phyloP scores from a whole-genome alignment of 495 filamentous ascomycete genomes.

The Durotheca rogersii region DNA sequence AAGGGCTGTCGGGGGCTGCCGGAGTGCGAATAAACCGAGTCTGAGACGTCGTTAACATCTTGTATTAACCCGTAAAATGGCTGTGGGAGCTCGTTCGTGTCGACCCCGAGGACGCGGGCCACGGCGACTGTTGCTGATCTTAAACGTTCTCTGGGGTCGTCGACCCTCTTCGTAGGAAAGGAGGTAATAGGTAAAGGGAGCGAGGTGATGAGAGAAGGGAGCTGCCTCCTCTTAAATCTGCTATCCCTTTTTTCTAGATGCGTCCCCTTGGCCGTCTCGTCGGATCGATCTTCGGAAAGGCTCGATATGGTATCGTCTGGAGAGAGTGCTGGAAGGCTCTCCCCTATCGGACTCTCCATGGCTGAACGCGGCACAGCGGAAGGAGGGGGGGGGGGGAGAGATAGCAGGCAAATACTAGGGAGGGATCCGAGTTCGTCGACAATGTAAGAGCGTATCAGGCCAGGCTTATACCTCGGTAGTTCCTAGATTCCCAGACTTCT shows the following conservation, averaged over 20 bases:
- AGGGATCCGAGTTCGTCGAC: background rate
- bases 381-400: background rate
- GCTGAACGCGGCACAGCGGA: background rate
- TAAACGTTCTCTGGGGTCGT: constrained; percentile 7
- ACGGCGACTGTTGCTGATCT: constrained; percentile 22
- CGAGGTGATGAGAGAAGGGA: constrained; percentile 10
- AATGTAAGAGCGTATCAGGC: background rate
- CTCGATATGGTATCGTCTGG: constrained; percentile 9
- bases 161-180: background rate
- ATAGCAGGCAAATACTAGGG: background rate
- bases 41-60: constrained; percentile 3
- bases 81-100: constrained; percentile 27
- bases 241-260: background rate
- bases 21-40: constrained; percentile 13
- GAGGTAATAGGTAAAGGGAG: constrained; percentile 8
- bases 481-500: background rate
- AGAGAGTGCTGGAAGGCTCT: constrained; percentile 18
- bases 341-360: constrained; percentile 10
- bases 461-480: constrained; percentile 1
- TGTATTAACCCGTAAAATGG: constrained; percentile 12
- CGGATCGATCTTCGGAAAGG: background rate
- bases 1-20: background rate
- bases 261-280: background rate
- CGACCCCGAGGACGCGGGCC: constrained; percentile 28
- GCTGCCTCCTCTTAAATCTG: constrained; percentile 2